Conservation (phyloP, 2,329 filamentous ascomycete genomes). For the Ceratocystis destructans region DNA sequence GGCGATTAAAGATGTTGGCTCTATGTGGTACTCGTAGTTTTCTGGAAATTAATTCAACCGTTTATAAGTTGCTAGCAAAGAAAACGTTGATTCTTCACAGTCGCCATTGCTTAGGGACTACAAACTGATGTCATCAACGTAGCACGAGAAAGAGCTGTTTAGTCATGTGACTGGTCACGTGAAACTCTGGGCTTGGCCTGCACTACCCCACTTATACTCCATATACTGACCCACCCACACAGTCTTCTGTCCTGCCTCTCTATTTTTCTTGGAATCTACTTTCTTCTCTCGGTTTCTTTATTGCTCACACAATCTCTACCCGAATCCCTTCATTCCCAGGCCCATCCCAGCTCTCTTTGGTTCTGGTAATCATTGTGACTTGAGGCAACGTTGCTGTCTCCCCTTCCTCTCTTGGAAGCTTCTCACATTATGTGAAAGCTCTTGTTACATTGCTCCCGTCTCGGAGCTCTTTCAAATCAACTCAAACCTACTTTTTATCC, state of each 20-base stretch:
- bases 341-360: neutral
- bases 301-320: neutral
- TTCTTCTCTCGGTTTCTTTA: neutral
- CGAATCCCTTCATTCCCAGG: neutral
- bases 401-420: conserved; percentile 8
- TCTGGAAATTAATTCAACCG: too few species aligned
- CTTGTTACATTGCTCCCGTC: conserved; percentile 11
- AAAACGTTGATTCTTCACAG: neutral
- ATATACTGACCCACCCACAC: conserved; percentile 16
- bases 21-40: too few species aligned
- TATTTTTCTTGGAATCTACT: neutral
- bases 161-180: conserved; percentile 15
- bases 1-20: too few species aligned
- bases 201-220: conserved; percentile 10
- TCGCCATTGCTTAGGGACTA: neutral
- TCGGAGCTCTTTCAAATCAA: conserved; percentile 13
- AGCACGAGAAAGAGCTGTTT: neutral
- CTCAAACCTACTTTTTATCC: neutral
- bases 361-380: conserved; percentile 6
- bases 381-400: neutral
- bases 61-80: neutral
- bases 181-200: neutral
- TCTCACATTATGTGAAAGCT: conserved; percentile 18
- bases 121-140: neutral
- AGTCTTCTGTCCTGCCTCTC: conserved; percentile 13